Percentiles rank a stretch among this genome's conserved stretches.
Conservation (phyloP, 495 filamentous ascomycete genomes). For the Neohortaea acidophila region DNA sequence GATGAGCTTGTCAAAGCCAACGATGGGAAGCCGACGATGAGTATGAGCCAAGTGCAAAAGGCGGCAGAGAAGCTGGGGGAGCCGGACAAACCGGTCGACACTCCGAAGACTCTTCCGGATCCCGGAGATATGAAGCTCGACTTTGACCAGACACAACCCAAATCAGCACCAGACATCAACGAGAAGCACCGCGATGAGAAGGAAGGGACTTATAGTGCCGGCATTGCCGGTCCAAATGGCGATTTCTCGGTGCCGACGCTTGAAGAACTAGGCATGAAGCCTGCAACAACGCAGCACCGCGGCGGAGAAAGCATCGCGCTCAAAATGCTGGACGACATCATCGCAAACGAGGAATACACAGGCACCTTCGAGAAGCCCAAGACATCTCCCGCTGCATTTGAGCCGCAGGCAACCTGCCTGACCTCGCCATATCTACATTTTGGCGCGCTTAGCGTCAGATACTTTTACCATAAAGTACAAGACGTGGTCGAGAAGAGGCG, state of each 20-base stretch:
- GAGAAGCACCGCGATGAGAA: constrained; percentile 28
- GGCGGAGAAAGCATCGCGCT: constrained; percentile 50
- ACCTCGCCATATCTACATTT: constrained; percentile 61
- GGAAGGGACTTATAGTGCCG: constrained; percentile 37
- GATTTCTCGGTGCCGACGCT: constrained; percentile 49
- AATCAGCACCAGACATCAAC: constrained; percentile 40
- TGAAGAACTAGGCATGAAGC: constrained; percentile 44
- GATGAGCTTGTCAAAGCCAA: constrained; percentile 49
- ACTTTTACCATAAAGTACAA: constrained; percentile 54
- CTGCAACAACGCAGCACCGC: constrained; percentile 42
- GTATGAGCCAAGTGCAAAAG: constrained; percentile 42
- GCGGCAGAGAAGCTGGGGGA: constrained; percentile 34
- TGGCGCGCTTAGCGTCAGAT: constrained; percentile 43
- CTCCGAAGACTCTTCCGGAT: constrained; percentile 41
- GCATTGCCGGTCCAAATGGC: constrained; percentile 42
- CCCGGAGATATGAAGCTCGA: constrained; percentile 42
- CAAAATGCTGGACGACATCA: constrained; percentile 32
- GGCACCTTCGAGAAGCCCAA: constrained; percentile 55
- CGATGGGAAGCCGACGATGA: constrained; percentile 53
- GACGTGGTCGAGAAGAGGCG: constrained; percentile 35
- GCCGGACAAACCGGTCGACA: constrained; percentile 39
- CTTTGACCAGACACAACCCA: constrained; percentile 36
- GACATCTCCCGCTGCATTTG: constrained; percentile 52
- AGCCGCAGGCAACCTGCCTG: constrained; percentile 51
- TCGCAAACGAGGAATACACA: constrained; percentile 41